Evolutionary conservation across 2,329 filamentous ascomycete species (phyloP).

Genomic region (Curvularia hawaiiensis): DNA sequence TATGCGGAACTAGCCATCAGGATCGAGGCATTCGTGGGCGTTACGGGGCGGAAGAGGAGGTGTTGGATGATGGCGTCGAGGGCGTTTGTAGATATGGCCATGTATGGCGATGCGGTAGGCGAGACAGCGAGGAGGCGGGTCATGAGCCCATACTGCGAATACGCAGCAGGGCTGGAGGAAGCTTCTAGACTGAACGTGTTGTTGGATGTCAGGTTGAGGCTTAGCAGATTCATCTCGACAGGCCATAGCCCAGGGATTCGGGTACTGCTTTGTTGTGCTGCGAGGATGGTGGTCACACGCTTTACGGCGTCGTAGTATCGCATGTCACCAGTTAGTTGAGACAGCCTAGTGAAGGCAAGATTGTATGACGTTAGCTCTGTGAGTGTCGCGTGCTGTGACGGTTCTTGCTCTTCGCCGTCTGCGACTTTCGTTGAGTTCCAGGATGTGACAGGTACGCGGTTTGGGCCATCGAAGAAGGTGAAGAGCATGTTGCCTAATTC

Average conservation of each 20-base stretch:
- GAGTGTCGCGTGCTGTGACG: conserved; percentile 44
- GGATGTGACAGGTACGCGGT: conserved; percentile 62
- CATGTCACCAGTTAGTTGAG: conserved; percentile 51
- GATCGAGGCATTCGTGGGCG: conserved; percentile 51
- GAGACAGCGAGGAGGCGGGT: not conserved
- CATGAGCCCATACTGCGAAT: not conserved
- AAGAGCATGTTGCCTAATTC: conserved; percentile 68
- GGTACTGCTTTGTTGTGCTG: conserved; percentile 47
- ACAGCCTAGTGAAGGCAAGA: conserved; percentile 52
- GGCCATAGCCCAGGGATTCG: conserved; percentile 53
- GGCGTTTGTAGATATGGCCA: conserved; percentile 25
- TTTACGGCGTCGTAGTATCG: conserved; percentile 52
- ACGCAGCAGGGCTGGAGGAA: not conserved
- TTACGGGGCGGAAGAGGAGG: conserved; percentile 55
- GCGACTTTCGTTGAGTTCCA: conserved; percentile 21
- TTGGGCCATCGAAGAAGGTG: conserved; percentile 68
- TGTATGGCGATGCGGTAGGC: conserved; percentile 23
- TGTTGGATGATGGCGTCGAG: conserved; percentile 48
- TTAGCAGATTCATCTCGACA: conserved; percentile 26
- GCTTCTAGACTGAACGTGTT: conserved; percentile 9
- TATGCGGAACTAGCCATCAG: conserved; percentile 41
- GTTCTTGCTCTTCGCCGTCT: conserved; percentile 39
- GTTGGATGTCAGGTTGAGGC: conserved; percentile 39
- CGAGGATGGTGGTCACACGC: conserved; percentile 47
- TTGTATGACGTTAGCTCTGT: conserved; percentile 50